Evolutionary conservation across 305 asterid species (phyloP), one percentile per base, ranked within the genome.

Genomic region (Fraxinus angustifolia): DNA sequence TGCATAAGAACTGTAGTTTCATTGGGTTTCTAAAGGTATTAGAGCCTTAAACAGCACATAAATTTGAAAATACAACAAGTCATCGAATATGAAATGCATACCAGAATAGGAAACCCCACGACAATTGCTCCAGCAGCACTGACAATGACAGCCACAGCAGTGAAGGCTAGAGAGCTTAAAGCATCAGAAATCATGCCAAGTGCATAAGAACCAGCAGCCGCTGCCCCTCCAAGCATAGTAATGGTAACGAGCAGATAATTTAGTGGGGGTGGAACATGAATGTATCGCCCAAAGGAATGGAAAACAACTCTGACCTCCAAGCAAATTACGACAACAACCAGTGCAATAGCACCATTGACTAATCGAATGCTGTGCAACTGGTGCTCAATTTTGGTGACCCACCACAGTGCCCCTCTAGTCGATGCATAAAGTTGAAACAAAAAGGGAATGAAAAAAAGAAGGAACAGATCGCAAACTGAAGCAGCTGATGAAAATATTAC

Each of bases 241-340:
- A 90, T 79, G 81, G 96, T 93, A 75, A 96, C 98, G 26, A 96
- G 94, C 80, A 94, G 80, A 85, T 91, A 93, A 91, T 87, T 96
- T 85, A 93, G 86, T 0, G 98, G 99, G 0, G 98, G 92, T 53
- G 99, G 98, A 80, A 94, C 98, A 87, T 94, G 98, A 89, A 96
- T 93, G 80, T 96, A 96, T 45, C 98, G 88, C 81, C 97, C 97
- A 86, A 96, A 96, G 14, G 99, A 90, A 81, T 90, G 97, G 90
- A 96, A 96, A 86, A 96, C 98, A 89, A 96, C 98, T 83, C 99
- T 90, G 82, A 93, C 86, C 91, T 96, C 99, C 88, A 96, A 88
- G 81, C 97, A 96, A 38, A 96, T 50, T 14, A 96, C 97, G 77
- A 94, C 91, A 42, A 91, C 83, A 8, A 90, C 90, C 87, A 96